Evolutionary conservation across 2,329 filamentous ascomycete genomes (phyloP), one percentile per base, ranked within the genome.

Genomic region (Leptosphaerulina australis): DNA sequence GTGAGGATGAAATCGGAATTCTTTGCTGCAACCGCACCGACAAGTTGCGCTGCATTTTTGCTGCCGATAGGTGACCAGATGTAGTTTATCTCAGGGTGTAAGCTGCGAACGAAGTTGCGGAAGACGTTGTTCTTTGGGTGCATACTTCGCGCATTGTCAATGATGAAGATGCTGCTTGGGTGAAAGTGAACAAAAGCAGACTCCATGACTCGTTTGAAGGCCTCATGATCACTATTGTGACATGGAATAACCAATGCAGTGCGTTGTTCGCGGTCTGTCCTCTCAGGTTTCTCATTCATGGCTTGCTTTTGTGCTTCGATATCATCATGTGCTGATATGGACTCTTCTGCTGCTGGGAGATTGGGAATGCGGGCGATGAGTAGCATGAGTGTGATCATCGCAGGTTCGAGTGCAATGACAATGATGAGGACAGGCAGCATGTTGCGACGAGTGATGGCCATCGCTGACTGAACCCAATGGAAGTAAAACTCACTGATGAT

Each of bases 61-160:
- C 50, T 53, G 10, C 58, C 56, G 30, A 61, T 59, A 0, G 58
- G 56, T 5, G 53, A 58, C 56, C 56, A 61, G n/a, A 59, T 58
- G 18, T 59, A 59, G 26, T 47, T 50, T 26, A 59, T 59, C 10
- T 57, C 50, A 4, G 50, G 30, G 14, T 59, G 53, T 14, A 50
- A 21, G 14, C 44, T 37, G 14, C 33, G 46, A 15, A 61, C 52
- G n/a, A 47, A 61, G 15, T 55, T 44, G 26, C 58, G 56, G 37
- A 61, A 59, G 25, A 37, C 18, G 9, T 33, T 38, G 15, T 38
- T 21, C 15, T 53, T 36, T 6, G 49, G 45, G 9, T 47, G 44
- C 37, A 43, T 54, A 2, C 29, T 47, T 3, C 58, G 49, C 3
- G 50, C 54, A 28, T 59, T 61, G 30, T 61, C 53, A 15, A 59